Percentiles rank a stretch among this genome's conserved stretches.
Evolutionary conservation across 345 rosid genomes (phyloP).

Genomic region (Cardamine occulta): DNA sequence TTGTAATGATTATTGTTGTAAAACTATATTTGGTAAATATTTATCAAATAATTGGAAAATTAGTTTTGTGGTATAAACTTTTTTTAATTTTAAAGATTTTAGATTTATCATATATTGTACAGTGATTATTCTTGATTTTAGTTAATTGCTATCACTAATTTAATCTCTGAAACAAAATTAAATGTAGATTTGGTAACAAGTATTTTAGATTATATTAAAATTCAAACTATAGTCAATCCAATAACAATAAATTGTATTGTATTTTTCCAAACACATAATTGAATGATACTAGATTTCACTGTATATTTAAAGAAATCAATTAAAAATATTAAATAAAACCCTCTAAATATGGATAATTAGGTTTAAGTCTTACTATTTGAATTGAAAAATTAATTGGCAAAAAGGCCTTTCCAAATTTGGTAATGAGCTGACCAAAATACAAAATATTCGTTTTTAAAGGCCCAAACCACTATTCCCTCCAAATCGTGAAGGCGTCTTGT

Average conservation of each 20-base stretch:
- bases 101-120: slow-evolving; percentile 21
- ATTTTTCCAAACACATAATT: not conserved
- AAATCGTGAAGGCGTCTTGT: slow-evolving; percentile 27
- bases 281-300: not conserved
- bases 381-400: not conserved
- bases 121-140: slow-evolving; percentile 18
- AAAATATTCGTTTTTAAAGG: slow-evolving; percentile 9
- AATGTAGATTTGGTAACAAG: not conserved
- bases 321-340: not conserved
- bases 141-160: slow-evolving; percentile 27
- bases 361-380: too few species aligned
- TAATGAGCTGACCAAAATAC: slow-evolving; percentile 12
- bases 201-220: not conserved
- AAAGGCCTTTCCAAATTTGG: not conserved
- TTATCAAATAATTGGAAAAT: not conserved
- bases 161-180: not conserved
- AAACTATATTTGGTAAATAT: not conserved
- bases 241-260: not conserved
- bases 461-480: slow-evolving; percentile 45
- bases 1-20: not conserved
- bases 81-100: not conserved
- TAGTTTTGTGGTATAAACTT: not conserved
- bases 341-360: not conserved
- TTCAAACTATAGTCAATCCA: not conserved
- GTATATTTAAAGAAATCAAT: not conserved